Evolutionary conservation across 2,329 filamentous ascomycete genomes (phyloP), one percentile per base, ranked within the genome.

Genomic region (Chaetomium globosum): DNA sequence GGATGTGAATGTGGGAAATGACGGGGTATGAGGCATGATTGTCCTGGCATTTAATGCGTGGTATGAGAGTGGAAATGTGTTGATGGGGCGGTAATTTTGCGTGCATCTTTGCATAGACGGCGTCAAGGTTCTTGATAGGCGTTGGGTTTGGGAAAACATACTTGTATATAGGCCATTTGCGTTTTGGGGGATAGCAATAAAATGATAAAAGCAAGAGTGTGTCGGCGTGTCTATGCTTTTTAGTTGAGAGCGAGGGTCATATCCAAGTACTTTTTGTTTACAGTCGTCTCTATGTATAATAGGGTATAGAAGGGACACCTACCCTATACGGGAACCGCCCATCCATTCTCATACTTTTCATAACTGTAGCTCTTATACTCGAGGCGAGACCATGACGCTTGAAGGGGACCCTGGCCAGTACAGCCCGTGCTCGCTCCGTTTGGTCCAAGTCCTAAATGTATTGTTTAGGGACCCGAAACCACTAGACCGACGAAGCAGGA

Each of bases 71-170:
- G 36, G 53, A 16, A n/a, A 16, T 57, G 60, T 51, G 28, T 19
- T 31, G 31, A 28, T 10, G 21, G 16, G 33, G 19, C 13, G 21
- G 19, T 13, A 8, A 31, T 30, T 53, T 28, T 51, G 19, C 13
- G 49, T 59, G 55, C 55, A 54, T 59, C 6, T 48, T 19, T 59
- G 62, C 49, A 55, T 55, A 7, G 10, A 19, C 23, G 62, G 52
- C 31, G 51, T 43, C 19, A 59, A 36, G 30, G 48, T 31, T 46
- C 19, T 28, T 28, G n/a, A 12, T 43, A 26, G 63, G 58, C 52
- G 63, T 57, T 53, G 26, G 46, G 12, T n/a, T 33, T 26, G 33
- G 19, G 5, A 48, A 56, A 58, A 53, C 28, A 12, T 57, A 12
- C 6, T 7, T 43, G 30, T 10, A 12, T 52, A 53, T 12, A 23